Evolutionary conservation across 2,329 filamentous ascomycete species (phyloP).

Genomic region (Rutstroemia sp.): DNA sequence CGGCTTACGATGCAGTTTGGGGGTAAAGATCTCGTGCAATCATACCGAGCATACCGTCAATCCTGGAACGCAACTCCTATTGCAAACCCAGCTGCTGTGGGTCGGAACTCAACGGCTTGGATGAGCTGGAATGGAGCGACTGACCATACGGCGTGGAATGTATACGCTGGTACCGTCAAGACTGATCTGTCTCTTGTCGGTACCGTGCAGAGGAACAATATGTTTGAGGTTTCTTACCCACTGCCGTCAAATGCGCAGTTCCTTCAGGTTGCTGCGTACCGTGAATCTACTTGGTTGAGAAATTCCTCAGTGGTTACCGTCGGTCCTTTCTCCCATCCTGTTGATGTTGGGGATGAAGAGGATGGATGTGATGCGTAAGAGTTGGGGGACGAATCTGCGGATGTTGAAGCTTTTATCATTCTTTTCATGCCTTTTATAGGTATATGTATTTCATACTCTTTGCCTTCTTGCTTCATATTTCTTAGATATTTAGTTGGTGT

Average conservation of each 20-base stretch:
- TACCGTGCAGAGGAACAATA: neutral
- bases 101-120: neutral
- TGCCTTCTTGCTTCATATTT: too few relatives aligned
- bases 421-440: too few relatives aligned
- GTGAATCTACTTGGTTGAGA: neutral
- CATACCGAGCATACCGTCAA: constrained; percentile 8
- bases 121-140: neutral
- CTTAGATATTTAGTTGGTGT: too few relatives aligned
- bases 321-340: neutral
- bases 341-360: neutral
- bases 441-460: too few relatives aligned
- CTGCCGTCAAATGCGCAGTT: neutral
- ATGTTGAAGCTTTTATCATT: neutral
- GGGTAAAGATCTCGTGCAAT: neutral
- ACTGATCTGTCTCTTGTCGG: neutral
- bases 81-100: neutral
- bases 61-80: constrained; percentile 6
- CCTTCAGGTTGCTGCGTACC: neutral
- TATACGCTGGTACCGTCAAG: neutral
- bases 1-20: constrained; percentile 10
- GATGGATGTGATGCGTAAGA: neutral
- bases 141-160: neutral
- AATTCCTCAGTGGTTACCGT: neutral
- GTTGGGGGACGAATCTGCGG: neutral
- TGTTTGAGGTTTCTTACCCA: neutral